Conservation (phyloP, 352 stramenopile species). For the Pythium volutum region DNA sequence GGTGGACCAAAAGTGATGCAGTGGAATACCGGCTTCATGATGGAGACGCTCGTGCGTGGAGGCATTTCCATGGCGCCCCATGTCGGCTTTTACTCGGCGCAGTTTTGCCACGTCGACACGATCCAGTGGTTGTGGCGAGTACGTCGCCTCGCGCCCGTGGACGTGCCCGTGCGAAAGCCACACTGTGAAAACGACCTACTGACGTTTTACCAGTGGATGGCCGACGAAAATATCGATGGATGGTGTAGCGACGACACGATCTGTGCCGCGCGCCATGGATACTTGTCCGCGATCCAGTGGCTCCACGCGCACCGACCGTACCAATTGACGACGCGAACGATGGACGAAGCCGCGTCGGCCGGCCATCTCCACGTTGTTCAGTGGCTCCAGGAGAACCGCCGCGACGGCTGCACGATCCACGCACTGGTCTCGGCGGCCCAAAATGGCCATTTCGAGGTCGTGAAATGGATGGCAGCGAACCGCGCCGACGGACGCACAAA, state of each 20-base stretch:
- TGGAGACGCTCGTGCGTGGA: not conserved
- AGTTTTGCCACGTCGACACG: not conserved
- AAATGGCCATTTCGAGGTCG: constrained; percentile 6
- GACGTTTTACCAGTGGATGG: not conserved
- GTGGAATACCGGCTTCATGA: not conserved
- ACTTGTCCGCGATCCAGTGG: not conserved
- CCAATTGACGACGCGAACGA: not conserved
- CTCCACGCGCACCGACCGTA: constrained; percentile 34
- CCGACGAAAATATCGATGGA: not conserved
- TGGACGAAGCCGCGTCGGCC: not conserved
- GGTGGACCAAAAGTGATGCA: constrained; percentile 5
- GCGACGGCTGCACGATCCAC: constrained; percentile 34
- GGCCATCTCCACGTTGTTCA: not conserved
- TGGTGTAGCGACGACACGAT: not conserved
- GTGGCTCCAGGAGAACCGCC: constrained; percentile 30
- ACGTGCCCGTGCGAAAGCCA: not conserved
- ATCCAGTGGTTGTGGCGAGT: not conserved
- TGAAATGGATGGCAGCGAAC: constrained; percentile 11
- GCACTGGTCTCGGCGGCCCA: not conserved
- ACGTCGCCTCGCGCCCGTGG: not conserved
- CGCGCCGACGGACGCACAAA: not conserved
- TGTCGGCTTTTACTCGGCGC: no score
- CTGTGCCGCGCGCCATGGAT: not conserved
- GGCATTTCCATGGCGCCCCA: no score
- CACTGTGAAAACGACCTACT: not conserved